Base-by-base conservation (phyloP, 345 rosid genomes). In the Linum usitatissimum region DNA sequence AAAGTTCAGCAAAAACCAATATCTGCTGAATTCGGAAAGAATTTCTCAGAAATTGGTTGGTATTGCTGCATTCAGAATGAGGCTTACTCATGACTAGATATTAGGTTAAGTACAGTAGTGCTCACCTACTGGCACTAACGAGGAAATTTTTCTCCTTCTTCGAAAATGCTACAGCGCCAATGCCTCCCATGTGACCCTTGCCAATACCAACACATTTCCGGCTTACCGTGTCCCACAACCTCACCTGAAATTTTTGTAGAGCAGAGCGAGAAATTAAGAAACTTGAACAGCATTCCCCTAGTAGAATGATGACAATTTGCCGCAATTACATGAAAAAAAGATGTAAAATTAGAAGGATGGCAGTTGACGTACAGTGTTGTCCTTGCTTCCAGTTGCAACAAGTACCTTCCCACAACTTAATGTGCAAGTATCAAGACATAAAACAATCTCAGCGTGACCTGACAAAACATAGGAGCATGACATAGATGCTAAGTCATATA, bases 91-190 rank as follows among this genome's bases (percentile, higher is more conserved):
- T 8, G 19, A 8, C 57, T 7, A 13, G 23, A 14, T 18, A 55
- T 55, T 55, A 55, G 30, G 30, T 18, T 6, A 7, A 7, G 20
- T 7, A 21, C 17, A 58, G 6, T 64, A 70, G 57, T 20, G 67
- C 87, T 75, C 66, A 90, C 99, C 99, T 87, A 64, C 97, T 90
- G 59, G 91, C 99, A 71, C 91, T 87, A 69, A 93, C 88, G 73
- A 93, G 80, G 74, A 93, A 93, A 70, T 75, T 80, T 18, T 45
- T 71, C 61, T 53, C 59, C 75, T 77, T 93, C 75, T 83, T 93
- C 5, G 99, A 80, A 74, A 93, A 90, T 68, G 94, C 87, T 69
- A 93, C 81, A 57, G 99, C 96, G 70, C 85, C 91, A 63, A 93
- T 86, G 48, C 93, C 96, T 36, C 86, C 94, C 84, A 76, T 83